Base-by-base conservation (phyloP, 345 rosid species). In the Gossypium australe region DNA sequence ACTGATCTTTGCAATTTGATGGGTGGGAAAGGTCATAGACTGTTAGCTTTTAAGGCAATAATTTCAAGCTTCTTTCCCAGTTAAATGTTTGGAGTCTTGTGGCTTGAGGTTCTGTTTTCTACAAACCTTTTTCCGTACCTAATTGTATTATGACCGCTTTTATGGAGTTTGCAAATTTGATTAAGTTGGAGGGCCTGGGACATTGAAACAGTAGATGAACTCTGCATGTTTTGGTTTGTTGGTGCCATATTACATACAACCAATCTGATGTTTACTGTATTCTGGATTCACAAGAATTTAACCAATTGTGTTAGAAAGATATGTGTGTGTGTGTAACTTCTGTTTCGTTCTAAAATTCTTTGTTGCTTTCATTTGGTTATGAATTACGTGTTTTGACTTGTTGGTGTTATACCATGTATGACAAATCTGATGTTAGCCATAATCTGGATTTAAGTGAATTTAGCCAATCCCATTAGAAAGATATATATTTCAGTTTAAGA, bases 161-260 rank as follows among this genome's bases (percentile, higher is more conserved):
- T 43, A 64, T 45, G 34, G 17, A 44, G 53, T 67, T 45, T 67
- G 34, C 20, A 17, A 45, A 44, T 20, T 67, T 67, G 53, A 17
- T 44, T 45, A 44, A 44, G 53, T 45, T 45, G 70, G 70, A 45
- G 22, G 14, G 51, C 27, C 53, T 7, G 34, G 53, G 70, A 20
- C 70, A 44, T 66, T 66, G 53, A 12, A 20, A 64, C 49, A 9
- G 14, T 11, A 24, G 68, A 41, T 64, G 48, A 63, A 38, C 11
- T 38, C 68, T 63, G 68, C 49, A 17, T 64, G 68, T 64, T 63
- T 64, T 64, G 20, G 68, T 64, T 41, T 64, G 16, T 43, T 41
- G 48, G 68, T 64, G 25, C 48, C 25, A 41, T 41, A 64, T 25
- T 38, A 18, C 49, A 41, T 41, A 41, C 8, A 3, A 2, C 24